phyloP scores from a whole-genome alignment of 2,329 filamentous ascomycete species.

The Aspergillus fumigatiaffinis region DNA sequence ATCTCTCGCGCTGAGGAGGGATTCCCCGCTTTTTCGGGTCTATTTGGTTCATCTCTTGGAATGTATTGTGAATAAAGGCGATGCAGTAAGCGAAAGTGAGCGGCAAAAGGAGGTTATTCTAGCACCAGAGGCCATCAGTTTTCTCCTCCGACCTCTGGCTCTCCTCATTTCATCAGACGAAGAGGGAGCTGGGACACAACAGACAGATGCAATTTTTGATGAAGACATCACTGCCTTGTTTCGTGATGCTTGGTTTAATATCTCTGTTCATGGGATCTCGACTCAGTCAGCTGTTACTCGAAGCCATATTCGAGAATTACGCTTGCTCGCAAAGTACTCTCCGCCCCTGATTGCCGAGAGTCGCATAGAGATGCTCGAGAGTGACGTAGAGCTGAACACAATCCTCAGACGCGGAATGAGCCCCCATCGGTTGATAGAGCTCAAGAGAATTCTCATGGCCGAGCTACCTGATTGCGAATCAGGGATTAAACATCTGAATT shows the following conservation, averaged over 20 bases:
- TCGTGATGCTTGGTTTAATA: conserved; percentile 97
- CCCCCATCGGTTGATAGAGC: conserved; percentile 64
- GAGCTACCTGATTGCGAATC: conserved; percentile 71
- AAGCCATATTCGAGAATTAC: conserved; percentile 70
- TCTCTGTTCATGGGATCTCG: conserved; percentile 88
- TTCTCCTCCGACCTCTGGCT: conserved; percentile 83
- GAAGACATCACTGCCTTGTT: conserved; percentile 70
- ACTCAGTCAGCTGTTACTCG: conserved; percentile 69
- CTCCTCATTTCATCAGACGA: conserved; percentile 63
- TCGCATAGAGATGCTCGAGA: conserved; percentile 84
- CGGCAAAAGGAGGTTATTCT: conserved; percentile 76
- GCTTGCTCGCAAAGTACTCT: conserved; percentile 80
- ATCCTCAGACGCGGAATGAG: conserved; percentile 83
- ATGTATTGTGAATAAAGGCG: conserved; percentile 83
- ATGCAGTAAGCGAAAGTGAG: conserved; percentile 71
- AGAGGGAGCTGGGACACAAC: conserved; percentile 19
- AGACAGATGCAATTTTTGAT: conserved; percentile 43
- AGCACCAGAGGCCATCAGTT: conserved; percentile 79
- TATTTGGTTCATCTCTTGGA: conserved; percentile 83
- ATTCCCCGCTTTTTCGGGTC: conserved; percentile 73
- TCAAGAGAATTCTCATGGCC: conserved; percentile 72
- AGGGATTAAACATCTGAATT: conserved; percentile 78
- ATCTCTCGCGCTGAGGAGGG: conserved; percentile 61
- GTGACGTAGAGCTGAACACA: conserved; percentile 94
- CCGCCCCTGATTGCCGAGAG: conserved; percentile 84